Conservation (phyloP, 257 asterid genomes). For the Henckelia pumila region DNA sequence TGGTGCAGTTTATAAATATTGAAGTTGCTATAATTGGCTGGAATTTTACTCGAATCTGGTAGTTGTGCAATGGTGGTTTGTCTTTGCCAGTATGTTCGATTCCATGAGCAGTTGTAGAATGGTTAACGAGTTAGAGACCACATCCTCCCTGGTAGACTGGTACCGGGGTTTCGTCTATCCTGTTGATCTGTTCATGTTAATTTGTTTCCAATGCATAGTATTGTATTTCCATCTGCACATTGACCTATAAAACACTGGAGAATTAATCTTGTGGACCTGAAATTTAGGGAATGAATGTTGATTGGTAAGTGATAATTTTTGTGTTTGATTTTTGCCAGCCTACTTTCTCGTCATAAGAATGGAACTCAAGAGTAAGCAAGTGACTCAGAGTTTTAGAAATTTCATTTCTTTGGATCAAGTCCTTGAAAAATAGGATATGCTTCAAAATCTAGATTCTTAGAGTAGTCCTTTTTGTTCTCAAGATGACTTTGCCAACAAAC, state of each 20-base stretch:
- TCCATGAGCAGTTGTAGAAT: not conserved
- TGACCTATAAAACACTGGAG: not conserved
- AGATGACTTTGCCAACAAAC: not conserved
- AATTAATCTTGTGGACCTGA: not conserved
- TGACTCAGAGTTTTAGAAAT: not conserved
- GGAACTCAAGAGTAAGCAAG: not conserved
- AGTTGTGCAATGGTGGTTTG: not conserved
- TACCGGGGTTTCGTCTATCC: not conserved
- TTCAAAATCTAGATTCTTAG: not conserved
- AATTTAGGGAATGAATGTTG: not conserved
- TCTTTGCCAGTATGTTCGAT: not conserved
- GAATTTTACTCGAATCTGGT: conserved; percentile 1
- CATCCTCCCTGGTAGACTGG: not conserved
- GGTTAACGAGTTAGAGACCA: not conserved
- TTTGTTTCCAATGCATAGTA: not conserved
- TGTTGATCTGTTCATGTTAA: not conserved
- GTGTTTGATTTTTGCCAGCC: not conserved
- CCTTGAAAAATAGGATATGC: not conserved
- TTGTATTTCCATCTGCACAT: not conserved
- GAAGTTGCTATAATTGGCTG: not conserved
- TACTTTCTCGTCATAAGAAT: not conserved
- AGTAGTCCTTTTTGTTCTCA: not conserved
- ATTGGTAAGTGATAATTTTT: not conserved
- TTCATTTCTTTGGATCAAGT: not conserved
- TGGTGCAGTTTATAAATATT: not conserved